Conservation (phyloP, 345 rosid species). For the Citrus cavaleriei region DNA sequence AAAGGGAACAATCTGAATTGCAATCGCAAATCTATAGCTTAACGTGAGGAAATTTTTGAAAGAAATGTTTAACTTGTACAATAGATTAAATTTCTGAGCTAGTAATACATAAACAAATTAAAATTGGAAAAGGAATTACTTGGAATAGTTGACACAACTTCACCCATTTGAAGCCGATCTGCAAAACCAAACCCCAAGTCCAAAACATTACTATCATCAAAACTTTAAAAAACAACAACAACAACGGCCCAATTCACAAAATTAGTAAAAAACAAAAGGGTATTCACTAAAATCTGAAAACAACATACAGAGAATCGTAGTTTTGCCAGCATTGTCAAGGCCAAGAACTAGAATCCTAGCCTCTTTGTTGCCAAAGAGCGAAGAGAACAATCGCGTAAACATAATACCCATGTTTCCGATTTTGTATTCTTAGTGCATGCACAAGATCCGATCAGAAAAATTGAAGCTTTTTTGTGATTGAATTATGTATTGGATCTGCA, state of each 20-base stretch:
- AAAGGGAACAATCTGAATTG: not conserved
- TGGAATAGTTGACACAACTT: constrained; percentile 95
- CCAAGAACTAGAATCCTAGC: constrained; percentile 91
- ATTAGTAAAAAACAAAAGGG: not conserved
- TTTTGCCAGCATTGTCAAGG: constrained; percentile 92
- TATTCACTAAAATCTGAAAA: not conserved
- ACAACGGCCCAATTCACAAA: constrained; percentile 15
- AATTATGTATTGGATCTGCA: constrained; percentile 25
- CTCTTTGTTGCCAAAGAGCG: constrained; percentile 66
- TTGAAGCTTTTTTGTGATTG: not conserved
- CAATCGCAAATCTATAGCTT: not conserved
- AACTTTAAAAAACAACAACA: not conserved
- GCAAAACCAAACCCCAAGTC: constrained; percentile 12
- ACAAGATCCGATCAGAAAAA: not conserved
- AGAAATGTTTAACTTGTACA: not conserved
- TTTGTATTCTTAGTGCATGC: constrained; percentile 6
- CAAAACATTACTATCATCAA: constrained; percentile 1
- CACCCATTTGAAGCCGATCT: constrained; percentile 99
- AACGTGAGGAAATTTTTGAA: not conserved
- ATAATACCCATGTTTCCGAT: constrained; percentile 59
- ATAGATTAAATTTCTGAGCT: not conserved
- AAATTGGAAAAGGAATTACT: constrained; percentile 43
- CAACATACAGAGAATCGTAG: constrained; percentile 70
- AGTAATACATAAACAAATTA: not conserved
- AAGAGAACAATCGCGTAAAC: constrained; percentile 75